phyloP scores from a whole-genome alignment of 2,329 filamentous ascomycete genomes.

The Trichoderma polysporum region DNA sequence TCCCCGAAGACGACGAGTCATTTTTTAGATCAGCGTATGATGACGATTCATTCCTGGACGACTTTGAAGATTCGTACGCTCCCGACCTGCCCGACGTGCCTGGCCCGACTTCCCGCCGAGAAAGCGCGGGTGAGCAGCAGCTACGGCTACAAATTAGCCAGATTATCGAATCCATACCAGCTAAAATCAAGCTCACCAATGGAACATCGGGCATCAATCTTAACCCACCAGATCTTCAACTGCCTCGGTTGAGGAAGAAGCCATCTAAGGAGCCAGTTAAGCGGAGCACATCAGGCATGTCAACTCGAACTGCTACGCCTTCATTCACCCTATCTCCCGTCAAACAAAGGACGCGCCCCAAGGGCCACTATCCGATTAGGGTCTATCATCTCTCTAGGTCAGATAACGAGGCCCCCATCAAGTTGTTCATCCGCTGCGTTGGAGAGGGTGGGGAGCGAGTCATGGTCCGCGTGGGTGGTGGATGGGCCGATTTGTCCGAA shows the following conservation, averaged over 20 bases:
- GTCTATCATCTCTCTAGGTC: slow-evolving; percentile 87
- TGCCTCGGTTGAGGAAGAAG: slow-evolving; percentile 48
- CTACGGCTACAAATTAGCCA: slow-evolving; percentile 78
- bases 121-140: slow-evolving; percentile 59
- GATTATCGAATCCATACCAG: slow-evolving; percentile 74
- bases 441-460: slow-evolving; percentile 88
- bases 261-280: slow-evolving; percentile 44
- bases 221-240: slow-evolving; percentile 58
- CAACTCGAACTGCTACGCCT: slow-evolving; percentile 60
- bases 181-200: slow-evolving; percentile 71
- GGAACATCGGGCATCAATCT: slow-evolving; percentile 50
- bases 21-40: slow-evolving; percentile 43
- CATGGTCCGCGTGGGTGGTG: slow-evolving; percentile 96
- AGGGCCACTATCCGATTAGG: slow-evolving; percentile 72
- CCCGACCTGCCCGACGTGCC: slow-evolving; percentile 32
- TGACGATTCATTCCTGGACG: slow-evolving; percentile 47
- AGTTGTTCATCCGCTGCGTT: slow-evolving; percentile 89
- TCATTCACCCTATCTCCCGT: slow-evolving; percentile 70
- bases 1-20: slow-evolving; percentile 42
- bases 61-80: slow-evolving; percentile 44
- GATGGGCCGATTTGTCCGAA: slow-evolving; percentile 96
- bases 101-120: slow-evolving; percentile 29
- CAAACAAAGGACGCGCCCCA: slow-evolving; percentile 49
- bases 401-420: slow-evolving; percentile 83
- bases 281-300: slow-evolving; percentile 52